Evolutionary conservation across 2,329 filamentous ascomycete genomes (phyloP).

Genomic region (Pseudocercospora macadamiae): DNA sequence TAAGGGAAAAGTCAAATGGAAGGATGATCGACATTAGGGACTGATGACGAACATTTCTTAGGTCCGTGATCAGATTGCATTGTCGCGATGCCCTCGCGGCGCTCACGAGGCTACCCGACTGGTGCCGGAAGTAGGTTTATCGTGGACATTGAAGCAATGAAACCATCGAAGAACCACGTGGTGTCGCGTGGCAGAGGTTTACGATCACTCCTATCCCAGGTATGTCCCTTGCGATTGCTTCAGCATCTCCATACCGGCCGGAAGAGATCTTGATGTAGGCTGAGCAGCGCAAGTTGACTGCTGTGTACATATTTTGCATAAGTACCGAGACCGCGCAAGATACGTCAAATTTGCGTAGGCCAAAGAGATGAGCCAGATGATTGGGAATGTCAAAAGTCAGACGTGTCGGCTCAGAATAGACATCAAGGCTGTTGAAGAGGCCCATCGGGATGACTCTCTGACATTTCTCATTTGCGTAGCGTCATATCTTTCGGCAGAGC

Average conservation of each 20-base stretch:
- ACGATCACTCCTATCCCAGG: neutral
- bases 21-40: neutral
- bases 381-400: too few species aligned
- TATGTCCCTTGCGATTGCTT: neutral
- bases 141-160: neutral
- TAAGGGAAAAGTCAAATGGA: neutral
- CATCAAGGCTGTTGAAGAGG: neutral
- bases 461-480: neutral
- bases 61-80: neutral
- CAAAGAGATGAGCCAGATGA: too few species aligned
- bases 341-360: too few species aligned
- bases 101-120: neutral
- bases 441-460: neutral
- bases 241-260: neutral
- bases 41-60: neutral
- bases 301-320: too few species aligned
- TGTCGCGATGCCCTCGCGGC: neutral
- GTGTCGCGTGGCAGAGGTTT: neutral
- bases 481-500: neutral
- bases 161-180: neutral
- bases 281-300: too few species aligned
- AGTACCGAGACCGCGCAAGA: too few species aligned
- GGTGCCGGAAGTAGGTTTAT: neutral
- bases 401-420: too few species aligned
- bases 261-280: too few species aligned